Evolutionary conservation across 2,329 filamentous ascomycete genomes (phyloP), one percentile per base, ranked within the genome.

Genomic region (Nothophoma quercina): DNA sequence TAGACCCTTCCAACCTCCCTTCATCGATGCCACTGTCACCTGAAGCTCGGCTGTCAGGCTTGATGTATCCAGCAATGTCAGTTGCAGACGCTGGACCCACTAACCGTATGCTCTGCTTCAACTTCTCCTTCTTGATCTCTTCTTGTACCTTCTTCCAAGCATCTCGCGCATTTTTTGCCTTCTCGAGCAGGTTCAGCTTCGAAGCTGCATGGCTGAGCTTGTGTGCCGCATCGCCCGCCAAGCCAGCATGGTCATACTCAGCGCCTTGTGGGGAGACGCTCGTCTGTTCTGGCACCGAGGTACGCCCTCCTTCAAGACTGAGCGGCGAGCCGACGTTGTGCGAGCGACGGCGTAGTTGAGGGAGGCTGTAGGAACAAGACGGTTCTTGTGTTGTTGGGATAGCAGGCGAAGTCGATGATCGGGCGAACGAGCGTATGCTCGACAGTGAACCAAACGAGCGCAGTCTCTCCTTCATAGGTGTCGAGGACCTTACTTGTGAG

Each of bases 21-120:
- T 42, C 49, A 21, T 30, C 35, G 21, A 47, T 15, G 7, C 41
- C 45, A 9, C 46, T 36, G 15, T 48, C 46, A 16, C 39, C 51
- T 9, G 28, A 35, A 2, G 23, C 23, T 13, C 42, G 40, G 2
- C 47, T 45, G 19, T 53, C 47, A 16, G 39, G 26, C 13, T 52
- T 54, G 5, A 60, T 52, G 41, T 55, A 67, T 1, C 50, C 55
- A 4, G 51, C 61, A 7, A 62, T 56, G 10, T 63, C 57, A 4
- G 46, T 45, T 7, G 64, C 63, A 53, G 72, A 69, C 9, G 62
- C 64, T 2, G 64, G 69, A 2, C 69, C 70, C 6, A 73, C 33
- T 2, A 72, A 59, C 25, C 53, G 63, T 7, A 73, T 73, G 50
- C 65, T 72, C 33, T 58, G 58, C 57, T 72, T 73, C 12, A 72